Conservation (phyloP, 768 basidiomycete genomes). For the Boletus rubropictus region DNA sequence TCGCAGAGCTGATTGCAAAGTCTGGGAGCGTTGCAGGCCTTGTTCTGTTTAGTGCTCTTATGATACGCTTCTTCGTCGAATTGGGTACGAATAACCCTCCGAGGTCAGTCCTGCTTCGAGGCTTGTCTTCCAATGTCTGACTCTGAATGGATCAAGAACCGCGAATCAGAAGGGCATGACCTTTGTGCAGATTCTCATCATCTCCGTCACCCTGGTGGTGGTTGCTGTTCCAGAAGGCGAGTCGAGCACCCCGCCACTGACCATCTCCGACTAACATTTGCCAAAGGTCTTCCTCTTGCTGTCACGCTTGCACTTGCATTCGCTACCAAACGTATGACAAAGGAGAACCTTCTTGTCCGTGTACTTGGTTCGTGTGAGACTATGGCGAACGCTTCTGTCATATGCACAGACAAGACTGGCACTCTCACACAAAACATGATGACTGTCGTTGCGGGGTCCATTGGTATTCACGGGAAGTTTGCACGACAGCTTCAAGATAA, state of each 20-base stretch:
- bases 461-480: constrained; percentile 94
- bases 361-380: constrained; percentile 96
- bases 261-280: background rate
- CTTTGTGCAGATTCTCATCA: constrained; percentile 91
- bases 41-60: constrained; percentile 71
- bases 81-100: constrained; percentile 56
- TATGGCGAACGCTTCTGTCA: constrained; percentile 95
- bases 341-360: constrained; percentile 90
- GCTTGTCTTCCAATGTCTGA: constrained; percentile 2
- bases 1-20: constrained; percentile 96
- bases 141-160: constrained; percentile 37
- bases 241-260: constrained; percentile 2
- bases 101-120: constrained; percentile 36
- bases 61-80: constrained; percentile 95
- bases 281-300: constrained; percentile 80
- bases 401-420: constrained; percentile 95
- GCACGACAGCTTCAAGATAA: constrained; percentile 75
- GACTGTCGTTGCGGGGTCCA: constrained; percentile 93
- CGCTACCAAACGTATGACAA: constrained; percentile 97
- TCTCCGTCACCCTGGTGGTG: constrained; percentile 86
- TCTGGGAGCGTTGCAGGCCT: constrained; percentile 78
- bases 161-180: constrained; percentile 80
- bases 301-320: constrained; percentile 96
- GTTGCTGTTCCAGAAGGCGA: constrained; percentile 82
- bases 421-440: constrained; percentile 94